A percentile compares a stretch with the other conserved stretches of the same genome.
phyloP scores from a whole-genome alignment of 1,139 yeast species.

The Candida sp. region DNA sequence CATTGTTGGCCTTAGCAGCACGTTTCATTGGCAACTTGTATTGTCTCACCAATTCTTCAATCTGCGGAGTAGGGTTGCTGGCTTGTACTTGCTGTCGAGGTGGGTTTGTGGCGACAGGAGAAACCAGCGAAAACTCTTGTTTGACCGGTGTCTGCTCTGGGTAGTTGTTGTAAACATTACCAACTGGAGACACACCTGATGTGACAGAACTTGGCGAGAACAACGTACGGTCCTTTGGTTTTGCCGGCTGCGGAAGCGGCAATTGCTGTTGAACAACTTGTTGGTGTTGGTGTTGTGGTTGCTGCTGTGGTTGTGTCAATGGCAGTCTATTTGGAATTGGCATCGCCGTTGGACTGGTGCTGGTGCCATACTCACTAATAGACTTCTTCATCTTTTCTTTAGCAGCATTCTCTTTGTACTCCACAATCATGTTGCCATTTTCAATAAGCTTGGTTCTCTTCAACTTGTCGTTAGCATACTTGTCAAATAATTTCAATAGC shows the following conservation, averaged over 20 bases:
- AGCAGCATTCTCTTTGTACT: constrained; percentile 33
- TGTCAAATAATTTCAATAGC: constrained; percentile 44
- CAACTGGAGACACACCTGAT: constrained; percentile 39
- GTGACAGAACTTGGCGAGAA: constrained; percentile 16
- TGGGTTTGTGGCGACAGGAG: constrained; percentile 5
- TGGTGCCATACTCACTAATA: background rate
- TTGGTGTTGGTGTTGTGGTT: constrained; percentile 12
- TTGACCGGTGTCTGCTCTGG: constrained; percentile 10
- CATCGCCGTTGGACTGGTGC: background rate
- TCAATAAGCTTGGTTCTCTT: constrained; percentile 50
- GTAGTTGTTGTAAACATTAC: constrained; percentile 21
- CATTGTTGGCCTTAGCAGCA: constrained; percentile 8
- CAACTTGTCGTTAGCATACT: constrained; percentile 49
- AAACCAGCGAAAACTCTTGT: background rate
- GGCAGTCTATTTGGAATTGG: background rate
- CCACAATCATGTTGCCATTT: constrained; percentile 41
- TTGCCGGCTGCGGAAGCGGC: constrained; percentile 7
- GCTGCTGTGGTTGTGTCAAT: constrained; percentile 8
- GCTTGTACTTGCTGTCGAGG: constrained; percentile 7
- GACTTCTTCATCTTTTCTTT: constrained; percentile 5
- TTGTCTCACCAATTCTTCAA: constrained; percentile 39
- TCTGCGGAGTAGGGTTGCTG: constrained; percentile 18
- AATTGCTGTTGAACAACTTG: constrained; percentile 6
- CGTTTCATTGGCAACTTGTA: constrained; percentile 18
- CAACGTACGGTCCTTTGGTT: background rate